A percentile compares a stretch with the other conserved stretches of the same genome.
phyloP scores from a whole-genome alignment of 805 yeast genomes.

The Candida rishiriensis region DNA sequence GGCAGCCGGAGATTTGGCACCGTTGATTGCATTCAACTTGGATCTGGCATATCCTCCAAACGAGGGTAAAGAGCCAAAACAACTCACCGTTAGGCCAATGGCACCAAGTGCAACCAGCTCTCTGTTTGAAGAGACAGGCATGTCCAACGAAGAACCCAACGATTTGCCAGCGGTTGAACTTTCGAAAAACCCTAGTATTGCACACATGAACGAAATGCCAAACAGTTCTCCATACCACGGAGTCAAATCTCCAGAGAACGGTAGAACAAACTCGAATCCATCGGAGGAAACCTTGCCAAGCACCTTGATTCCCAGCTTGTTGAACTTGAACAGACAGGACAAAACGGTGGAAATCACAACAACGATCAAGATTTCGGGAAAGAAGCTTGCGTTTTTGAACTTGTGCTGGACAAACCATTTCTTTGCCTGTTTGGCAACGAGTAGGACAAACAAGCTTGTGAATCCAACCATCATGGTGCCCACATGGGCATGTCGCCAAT shows the following conservation, averaged over 20 bases:
- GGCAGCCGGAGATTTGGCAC: slow-evolving; percentile 82
- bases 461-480: slow-evolving; percentile 62
- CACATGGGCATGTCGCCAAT: slow-evolving; percentile 45
- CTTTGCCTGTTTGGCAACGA: slow-evolving; percentile 39
- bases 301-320: slow-evolving; percentile 52
- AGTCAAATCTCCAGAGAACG: slow-evolving; percentile 45
- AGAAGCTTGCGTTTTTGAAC: slow-evolving; percentile 47
- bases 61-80: slow-evolving; percentile 71
- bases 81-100: slow-evolving; percentile 59
- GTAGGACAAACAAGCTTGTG: slow-evolving; percentile 41
- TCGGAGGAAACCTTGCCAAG: slow-evolving; percentile 64
- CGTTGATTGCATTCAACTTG: slow-evolving; percentile 80
- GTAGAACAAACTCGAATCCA: slow-evolving; percentile 49
- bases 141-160: slow-evolving; percentile 66
- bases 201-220: slow-evolving; percentile 70
- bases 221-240: slow-evolving; percentile 51
- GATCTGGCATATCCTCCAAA: slow-evolving; percentile 97
- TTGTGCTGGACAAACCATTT: slow-evolving; percentile 29
- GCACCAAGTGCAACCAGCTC: slow-evolving; percentile 88
- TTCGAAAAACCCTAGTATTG: slow-evolving; percentile 87
- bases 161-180: slow-evolving; percentile 91
- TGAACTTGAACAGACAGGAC: slow-evolving; percentile 45
- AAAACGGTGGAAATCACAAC: slow-evolving; percentile 57
- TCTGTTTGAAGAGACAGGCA: slow-evolving; percentile 77
- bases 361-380: slow-evolving; percentile 85